Evolutionary conservation across 1,139 yeast genomes (phyloP).

Genomic region (Dujonia santamariae): DNA sequence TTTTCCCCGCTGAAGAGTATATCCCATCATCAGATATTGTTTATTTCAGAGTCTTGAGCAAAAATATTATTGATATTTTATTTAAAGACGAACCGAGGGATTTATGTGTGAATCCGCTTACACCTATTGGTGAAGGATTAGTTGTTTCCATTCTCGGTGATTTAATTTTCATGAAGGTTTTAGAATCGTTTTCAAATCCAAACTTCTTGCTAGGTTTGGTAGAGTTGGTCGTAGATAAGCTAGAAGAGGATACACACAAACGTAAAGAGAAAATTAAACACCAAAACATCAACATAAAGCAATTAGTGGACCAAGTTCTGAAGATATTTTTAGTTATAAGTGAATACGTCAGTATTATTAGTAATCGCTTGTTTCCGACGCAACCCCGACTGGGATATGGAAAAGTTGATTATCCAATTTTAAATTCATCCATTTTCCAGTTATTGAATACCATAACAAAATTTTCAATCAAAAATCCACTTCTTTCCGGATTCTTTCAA

Average conservation of each 20-base stretch:
- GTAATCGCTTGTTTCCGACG: background rate
- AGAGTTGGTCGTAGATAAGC: constrained; percentile 5
- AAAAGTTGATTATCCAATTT: too few species aligned
- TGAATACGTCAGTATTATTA: background rate
- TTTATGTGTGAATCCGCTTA: constrained; percentile 9
- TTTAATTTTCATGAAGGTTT: constrained; percentile 28
- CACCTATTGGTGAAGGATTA: constrained; percentile 29
- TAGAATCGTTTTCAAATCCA: constrained; percentile 29
- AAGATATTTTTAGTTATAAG: too few species aligned
- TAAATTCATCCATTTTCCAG: constrained; percentile 17
- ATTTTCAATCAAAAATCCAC: constrained; percentile 27
- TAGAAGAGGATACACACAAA: background rate
- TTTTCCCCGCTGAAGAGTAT: constrained; percentile 18
- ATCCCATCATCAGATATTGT: constrained; percentile 11
- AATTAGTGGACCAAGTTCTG: background rate
- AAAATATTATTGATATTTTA: constrained; percentile 28
- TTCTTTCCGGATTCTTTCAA: constrained; percentile 15
- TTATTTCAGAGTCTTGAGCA: constrained; percentile 23
- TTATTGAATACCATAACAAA: constrained; percentile 27
- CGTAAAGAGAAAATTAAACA: constrained; percentile 4
- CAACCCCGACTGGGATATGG: too few species aligned
- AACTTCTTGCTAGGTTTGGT: constrained; percentile 23
- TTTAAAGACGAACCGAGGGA: constrained; percentile 12
- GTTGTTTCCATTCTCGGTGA: constrained; percentile 31
- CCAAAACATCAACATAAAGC: constrained; percentile 5